Percentiles rank a stretch among this genome's conserved stretches.
Conservation (phyloP, 78 protist species). For the Cyanophora paradoxa region DNA sequence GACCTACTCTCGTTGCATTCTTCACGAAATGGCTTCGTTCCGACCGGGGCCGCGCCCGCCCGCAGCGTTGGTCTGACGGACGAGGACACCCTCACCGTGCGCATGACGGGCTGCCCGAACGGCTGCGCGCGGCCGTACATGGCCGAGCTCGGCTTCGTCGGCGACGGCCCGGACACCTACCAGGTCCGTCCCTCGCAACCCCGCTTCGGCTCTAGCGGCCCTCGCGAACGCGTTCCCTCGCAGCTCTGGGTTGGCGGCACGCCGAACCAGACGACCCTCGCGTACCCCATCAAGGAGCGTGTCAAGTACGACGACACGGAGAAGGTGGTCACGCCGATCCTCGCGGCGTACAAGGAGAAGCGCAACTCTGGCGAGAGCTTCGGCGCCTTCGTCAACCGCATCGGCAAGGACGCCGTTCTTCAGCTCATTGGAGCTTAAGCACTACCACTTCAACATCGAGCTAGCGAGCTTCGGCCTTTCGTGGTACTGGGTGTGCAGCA, state of each 20-base stretch:
- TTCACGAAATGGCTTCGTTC: no score
- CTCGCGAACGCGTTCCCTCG: not conserved
- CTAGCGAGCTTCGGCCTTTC: no score
- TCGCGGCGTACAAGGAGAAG: conserved; percentile 13
- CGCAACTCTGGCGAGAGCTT: not conserved
- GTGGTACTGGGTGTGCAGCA: not conserved
- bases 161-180: conserved; percentile 50
- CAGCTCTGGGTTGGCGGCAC: conserved; percentile 39
- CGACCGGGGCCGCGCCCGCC: no score
- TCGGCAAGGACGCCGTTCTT: conserved; percentile 2
- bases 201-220: not conserved
- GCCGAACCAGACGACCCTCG: not conserved
- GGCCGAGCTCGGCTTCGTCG: conserved; percentile 72
- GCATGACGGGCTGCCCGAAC: conserved; percentile 77
- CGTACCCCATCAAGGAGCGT: conserved; percentile 1
- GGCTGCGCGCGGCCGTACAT: conserved; percentile 76
- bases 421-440: not conserved
- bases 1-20: no score
- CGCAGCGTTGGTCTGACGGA: conserved; percentile 16
- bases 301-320: conserved; percentile 2
- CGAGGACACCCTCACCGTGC: conserved; percentile 33
- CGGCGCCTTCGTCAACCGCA: conserved; percentile 28
- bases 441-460: no score
- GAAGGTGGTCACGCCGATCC: not conserved
- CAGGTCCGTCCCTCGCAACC: conserved; percentile 13